These are phyloP conservation scores for Trebouxia sp. DNA, from an alignment of 139 green algal genomes.

Conservation along the genomic window DNA sequence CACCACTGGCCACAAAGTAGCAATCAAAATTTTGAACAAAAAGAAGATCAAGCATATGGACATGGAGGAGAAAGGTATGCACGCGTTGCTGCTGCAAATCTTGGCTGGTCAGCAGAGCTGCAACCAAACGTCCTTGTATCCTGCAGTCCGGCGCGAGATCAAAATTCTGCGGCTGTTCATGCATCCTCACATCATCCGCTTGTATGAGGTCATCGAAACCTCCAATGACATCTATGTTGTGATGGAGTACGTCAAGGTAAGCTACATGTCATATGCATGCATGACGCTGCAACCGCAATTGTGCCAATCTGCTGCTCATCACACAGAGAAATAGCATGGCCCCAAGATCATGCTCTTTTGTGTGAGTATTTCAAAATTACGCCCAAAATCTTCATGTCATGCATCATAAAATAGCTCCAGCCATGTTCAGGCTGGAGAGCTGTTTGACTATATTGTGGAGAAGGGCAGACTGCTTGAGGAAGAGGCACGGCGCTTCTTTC, in stretches of 20 bases:
- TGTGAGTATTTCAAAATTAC: too few relatives aligned
- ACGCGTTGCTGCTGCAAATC: too few relatives aligned
- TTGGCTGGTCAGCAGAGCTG: not conserved
- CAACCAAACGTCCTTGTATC: not conserved
- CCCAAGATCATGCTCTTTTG: not conserved
- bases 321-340: not conserved
- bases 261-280: too few relatives aligned
- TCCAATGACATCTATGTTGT: constrained; percentile 97
- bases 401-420: too few relatives aligned
- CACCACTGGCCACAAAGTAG: constrained; percentile 96
- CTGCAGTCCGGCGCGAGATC: constrained; percentile 86
- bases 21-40: constrained; percentile 99
- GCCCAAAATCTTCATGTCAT: too few relatives aligned
- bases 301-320: not conserved
- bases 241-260: constrained; percentile 97
- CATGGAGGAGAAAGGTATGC: constrained; percentile 98
- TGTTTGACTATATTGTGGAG: constrained; percentile 99
- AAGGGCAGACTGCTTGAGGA: constrained; percentile 97
- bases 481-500: constrained; percentile 98
- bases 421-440: constrained; percentile 79
- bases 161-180: constrained; percentile 94
- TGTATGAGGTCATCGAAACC: constrained; percentile 87
- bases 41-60: constrained; percentile 99
- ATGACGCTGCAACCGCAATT: too few relatives aligned
- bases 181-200: constrained; percentile 88